Base-by-base conservation (phyloP, 768 basidiomycete genomes). In the Mycena kentingensis region DNA sequence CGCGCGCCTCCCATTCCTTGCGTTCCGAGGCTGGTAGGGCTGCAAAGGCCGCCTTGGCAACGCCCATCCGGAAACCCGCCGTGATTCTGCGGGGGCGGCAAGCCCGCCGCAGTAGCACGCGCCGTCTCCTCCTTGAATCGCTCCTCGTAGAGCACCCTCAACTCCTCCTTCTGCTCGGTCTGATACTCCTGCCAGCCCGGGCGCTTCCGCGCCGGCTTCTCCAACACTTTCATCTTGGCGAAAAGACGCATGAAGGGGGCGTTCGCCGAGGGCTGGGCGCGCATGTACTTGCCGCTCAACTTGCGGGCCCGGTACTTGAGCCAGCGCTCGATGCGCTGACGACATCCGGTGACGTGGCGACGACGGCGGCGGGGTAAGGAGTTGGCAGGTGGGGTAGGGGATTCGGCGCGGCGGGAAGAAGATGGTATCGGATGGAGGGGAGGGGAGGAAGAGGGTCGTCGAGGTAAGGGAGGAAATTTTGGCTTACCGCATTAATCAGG, bases 301-400 rank as follows among this genome's bases (percentile, higher is more conserved):
- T 42, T 42, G 7, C 41, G 44, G 10, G 44, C 44, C 26, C 27
- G 27, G 29, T 29, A 46, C 27, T 46, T 46, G 26, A 46, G 44
- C 44, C 44, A 46, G 5, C 44, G 44, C 5, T 28, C 5, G 19
- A 46, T 46, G 24, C 44, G 44, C 44, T 46, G 19, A 18, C 37
- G 7, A 38, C 37, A 38, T 38, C 8, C n/a, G n/a, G n/a, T n/a
- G n/a, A n/a, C n/a, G n/a, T n/a, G n/a, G n/a, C n/a, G n/a, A n/a
- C n/a, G n/a, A n/a, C n/a, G n/a, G n/a, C n/a, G n/a, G n/a, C n/a
- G n/a, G n/a, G n/a, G n/a, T n/a, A n/a, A n/a, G n/a, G n/a, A n/a
- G n/a, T n/a, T n/a, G n/a, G n/a, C n/a, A n/a, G n/a, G n/a, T n/a
- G n/a, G n/a, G n/a, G n/a, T n/a, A n/a, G n/a, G n/a, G n/a, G n/a